Base-by-base conservation (phyloP, 805 yeast genomes). In the Geotrichum ghanense region DNA sequence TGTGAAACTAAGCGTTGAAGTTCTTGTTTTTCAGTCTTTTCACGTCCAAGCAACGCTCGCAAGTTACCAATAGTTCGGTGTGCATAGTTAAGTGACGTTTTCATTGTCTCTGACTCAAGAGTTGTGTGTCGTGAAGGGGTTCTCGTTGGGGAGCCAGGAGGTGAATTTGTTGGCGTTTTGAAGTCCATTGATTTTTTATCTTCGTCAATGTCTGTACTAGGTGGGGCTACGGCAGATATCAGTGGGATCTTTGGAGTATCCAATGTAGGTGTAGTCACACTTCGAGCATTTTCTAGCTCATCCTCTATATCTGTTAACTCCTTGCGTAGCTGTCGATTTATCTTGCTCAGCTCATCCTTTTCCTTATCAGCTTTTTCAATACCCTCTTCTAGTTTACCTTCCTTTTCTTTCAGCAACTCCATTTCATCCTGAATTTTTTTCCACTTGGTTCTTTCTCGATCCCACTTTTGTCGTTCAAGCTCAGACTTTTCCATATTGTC, bases 41-140 rank as follows among this genome's bases (percentile, higher is more conserved):
- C 61, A 57, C 74, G 76, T 49, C 74, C 57, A 6, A 76, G 56
- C 1, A 71, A 67, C 16, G 69, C 65, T 58, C 83, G 73, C 50
- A 83, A 68, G 53, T 73, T 79, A n/a, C 76, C 64, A 43, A 83
- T 78, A 2, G 78, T 74, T 49, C 72, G 70, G 54, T 80, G 76
- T 3, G 89, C 82, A 61, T 74, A 83, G 17, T 70, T 69, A 53
- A 85, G 68, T 21, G 83, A 79, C 0, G 82, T 72, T 51, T 73
- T 71, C 52, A 83, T 63, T 1, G 88, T 79, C 56, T 84, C 89
- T 2, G 75, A 65, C 56, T 83, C 86, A 40, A 83, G 55, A n/a
- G 51, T 57, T 10, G 57, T 48, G 45, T 60, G 53, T 41, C 58
- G 56, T 7, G 61, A 53, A 9, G 64, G 62, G 7, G 65, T 56